Conservation (phyloP, 2,329 filamentous ascomycete species). For the Fusarium xyrophilum region DNA sequence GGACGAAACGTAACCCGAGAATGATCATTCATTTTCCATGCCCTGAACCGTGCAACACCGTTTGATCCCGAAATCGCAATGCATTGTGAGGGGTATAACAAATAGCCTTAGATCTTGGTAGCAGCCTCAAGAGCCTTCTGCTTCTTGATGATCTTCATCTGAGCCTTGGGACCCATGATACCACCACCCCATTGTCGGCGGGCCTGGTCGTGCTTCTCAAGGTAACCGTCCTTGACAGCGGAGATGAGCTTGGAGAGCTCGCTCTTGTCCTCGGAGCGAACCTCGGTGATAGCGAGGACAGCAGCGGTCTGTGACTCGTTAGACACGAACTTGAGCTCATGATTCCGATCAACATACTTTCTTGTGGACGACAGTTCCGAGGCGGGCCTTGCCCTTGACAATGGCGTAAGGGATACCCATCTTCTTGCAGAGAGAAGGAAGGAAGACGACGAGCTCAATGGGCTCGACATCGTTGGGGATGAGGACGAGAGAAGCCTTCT, state of each 20-base stretch:
- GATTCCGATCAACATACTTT: constrained; percentile 66
- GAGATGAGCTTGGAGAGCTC: constrained; percentile 97
- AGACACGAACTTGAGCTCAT: constrained; percentile 28
- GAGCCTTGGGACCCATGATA: constrained; percentile 98
- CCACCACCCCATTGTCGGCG: constrained; percentile 98
- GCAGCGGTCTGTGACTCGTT: constrained; percentile 83
- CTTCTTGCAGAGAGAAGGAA: constrained; percentile 99
- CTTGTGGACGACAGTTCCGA: constrained; percentile 99
- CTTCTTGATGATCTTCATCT: constrained; percentile 79
- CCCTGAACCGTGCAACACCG: constrained; percentile 52
- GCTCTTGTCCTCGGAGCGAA: constrained; percentile 96
- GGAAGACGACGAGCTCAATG: constrained; percentile 99
- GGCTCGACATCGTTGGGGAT: constrained; percentile 99
- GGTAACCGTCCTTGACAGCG: constrained; percentile 97
- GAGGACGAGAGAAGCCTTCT: constrained; percentile 98
- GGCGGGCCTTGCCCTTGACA: constrained; percentile 99
- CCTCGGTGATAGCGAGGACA: constrained; percentile 93
- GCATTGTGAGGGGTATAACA: constrained; percentile 50
- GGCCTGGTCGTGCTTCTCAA: constrained; percentile 91
- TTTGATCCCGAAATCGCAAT: constrained; percentile 51
- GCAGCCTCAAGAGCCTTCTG: constrained; percentile 91
- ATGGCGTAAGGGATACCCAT: constrained; percentile 99
- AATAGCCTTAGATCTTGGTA: constrained; percentile 87
- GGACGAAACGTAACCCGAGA: constrained; percentile 45
- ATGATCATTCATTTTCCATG: constrained; percentile 54